These are phyloP conservation scores for Nakaseomyces bracarensis DNA, from an alignment of 1,139 yeast genomes.

Conservation along the genomic window DNA sequence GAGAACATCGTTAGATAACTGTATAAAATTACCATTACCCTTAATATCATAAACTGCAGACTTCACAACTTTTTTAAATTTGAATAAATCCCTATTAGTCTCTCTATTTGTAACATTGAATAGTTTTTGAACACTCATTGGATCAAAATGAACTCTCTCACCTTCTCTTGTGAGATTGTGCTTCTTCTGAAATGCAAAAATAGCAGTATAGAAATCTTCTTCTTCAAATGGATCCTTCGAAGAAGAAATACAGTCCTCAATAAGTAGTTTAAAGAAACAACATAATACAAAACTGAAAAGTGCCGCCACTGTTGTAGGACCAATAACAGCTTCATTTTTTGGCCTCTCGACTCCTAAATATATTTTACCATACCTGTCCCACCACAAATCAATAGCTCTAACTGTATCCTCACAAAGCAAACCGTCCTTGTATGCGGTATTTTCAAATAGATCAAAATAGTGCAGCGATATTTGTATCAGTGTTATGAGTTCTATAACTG, in stretches of 20 bases:
- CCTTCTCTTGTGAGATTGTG: conserved; percentile 31
- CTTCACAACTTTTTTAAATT: conserved; percentile 59
- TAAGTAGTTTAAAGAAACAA: conserved; percentile 55
- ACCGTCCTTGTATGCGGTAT: conserved; percentile 72
- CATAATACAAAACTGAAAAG: conserved; percentile 61
- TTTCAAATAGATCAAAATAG: conserved; percentile 60
- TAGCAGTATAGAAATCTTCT: conserved; percentile 53
- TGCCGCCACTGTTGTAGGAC: conserved; percentile 54
- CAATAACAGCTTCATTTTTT: conserved; percentile 44
- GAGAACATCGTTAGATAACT: conserved; percentile 40
- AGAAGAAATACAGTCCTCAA: conserved; percentile 60
- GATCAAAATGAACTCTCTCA: conserved; percentile 52
- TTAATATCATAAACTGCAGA: conserved; percentile 65
- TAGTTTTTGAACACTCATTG: conserved; percentile 51
- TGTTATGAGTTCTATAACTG: conserved; percentile 61
- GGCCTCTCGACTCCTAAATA: conserved; percentile 38
- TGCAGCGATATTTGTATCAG: conserved; percentile 67
- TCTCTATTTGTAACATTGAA: conserved; percentile 51
- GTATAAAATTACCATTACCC: conserved; percentile 34
- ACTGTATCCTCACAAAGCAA: conserved; percentile 70
- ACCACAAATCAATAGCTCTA: conserved; percentile 68
- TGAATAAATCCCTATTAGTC: conserved; percentile 45
- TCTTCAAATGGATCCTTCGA: conserved; percentile 86
- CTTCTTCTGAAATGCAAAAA: conserved; percentile 62
- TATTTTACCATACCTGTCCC: conserved; percentile 65